Evolutionary conservation across 1,284 basidiomycete genomes (phyloP).

Genomic region (Ustilago esculenta): DNA sequence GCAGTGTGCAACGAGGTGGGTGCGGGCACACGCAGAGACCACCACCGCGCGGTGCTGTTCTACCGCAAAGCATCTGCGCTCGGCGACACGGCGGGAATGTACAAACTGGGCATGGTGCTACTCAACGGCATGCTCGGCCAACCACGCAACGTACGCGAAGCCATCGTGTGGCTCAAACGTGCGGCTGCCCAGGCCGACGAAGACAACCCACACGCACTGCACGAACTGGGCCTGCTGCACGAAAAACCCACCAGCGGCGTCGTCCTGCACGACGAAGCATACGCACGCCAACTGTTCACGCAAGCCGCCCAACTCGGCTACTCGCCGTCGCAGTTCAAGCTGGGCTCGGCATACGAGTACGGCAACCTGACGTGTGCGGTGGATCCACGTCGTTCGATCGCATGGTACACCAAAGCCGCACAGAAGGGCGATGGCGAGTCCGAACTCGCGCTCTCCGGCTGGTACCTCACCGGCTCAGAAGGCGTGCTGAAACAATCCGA

Average conservation of each 20-base stretch:
- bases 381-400: constrained; percentile 90
- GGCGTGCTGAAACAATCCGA: constrained; percentile 97
- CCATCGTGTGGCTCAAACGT: constrained; percentile 90
- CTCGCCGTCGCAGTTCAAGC: constrained; percentile 90
- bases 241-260: constrained; percentile 70
- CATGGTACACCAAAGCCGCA: constrained; percentile 98
- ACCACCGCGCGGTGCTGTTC: constrained; percentile 87
- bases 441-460: constrained; percentile 93
- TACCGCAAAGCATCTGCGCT: constrained; percentile 95
- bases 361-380: constrained; percentile 87
- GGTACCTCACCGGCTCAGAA: constrained; percentile 86
- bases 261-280: constrained; percentile 75
- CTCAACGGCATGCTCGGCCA: constrained; percentile 86
- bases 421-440: constrained; percentile 94
- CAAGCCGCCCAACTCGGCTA: constrained; percentile 94
- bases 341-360: constrained; percentile 94
- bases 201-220: constrained; percentile 96
- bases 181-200: constrained; percentile 97
- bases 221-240: constrained; percentile 92
- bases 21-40: constrained; percentile 93
- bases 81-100: constrained; percentile 98
- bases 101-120: constrained; percentile 96
- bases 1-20: constrained; percentile 99
- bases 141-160: constrained; percentile 85
- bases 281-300: constrained; percentile 87